phyloP scores from a whole-genome alignment of 2,329 filamentous ascomycete genomes.

The Stachybotrys chartarum region DNA sequence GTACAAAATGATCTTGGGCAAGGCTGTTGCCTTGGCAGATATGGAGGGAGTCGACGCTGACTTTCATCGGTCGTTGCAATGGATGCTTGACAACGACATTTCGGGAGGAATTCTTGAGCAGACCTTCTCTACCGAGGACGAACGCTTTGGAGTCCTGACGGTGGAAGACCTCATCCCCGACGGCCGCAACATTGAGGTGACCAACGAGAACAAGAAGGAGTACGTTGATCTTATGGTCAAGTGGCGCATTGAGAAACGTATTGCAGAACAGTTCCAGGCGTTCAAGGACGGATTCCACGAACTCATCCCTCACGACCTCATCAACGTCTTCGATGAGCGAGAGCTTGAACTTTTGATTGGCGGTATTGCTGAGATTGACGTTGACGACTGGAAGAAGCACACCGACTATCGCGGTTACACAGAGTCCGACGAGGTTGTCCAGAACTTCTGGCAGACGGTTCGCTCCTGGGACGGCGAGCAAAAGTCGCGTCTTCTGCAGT shows the following conservation, averaged over 20 bases:
- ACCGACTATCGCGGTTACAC: slow-evolving; percentile 99
- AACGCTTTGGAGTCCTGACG: slow-evolving; percentile 89
- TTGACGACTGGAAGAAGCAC: slow-evolving; percentile 99
- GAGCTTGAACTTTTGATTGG: slow-evolving; percentile 95
- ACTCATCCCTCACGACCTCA: slow-evolving; percentile 89
- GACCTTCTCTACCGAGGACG: slow-evolving; percentile 95
- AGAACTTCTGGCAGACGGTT: slow-evolving; percentile 98
- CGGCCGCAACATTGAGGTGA: slow-evolving; percentile 89
- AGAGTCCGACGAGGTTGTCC: slow-evolving; percentile 92
- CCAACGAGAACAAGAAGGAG: slow-evolving; percentile 98
- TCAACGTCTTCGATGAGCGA: slow-evolving; percentile 98
- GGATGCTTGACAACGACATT: slow-evolving; percentile 98
- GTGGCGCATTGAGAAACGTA: slow-evolving; percentile 98
- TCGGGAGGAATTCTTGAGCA: slow-evolving; percentile 85
- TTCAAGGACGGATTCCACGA: slow-evolving; percentile 98
- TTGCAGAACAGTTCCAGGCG: slow-evolving; percentile 95
- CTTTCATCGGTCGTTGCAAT: slow-evolving; percentile 92
- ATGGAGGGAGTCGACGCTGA: slow-evolving; percentile 99
- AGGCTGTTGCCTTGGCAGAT: slow-evolving; percentile 83
- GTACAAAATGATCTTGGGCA: slow-evolving; percentile 98
- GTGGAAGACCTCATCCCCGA: slow-evolving; percentile 90
- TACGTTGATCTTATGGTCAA: slow-evolving; percentile 98
- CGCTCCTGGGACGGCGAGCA: slow-evolving; percentile 97
- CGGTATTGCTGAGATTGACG: slow-evolving; percentile 98
- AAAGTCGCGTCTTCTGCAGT: slow-evolving; percentile 92